phyloP scores from a whole-genome alignment of 2,329 filamentous ascomycete species.

The Scytalidium lignicola region DNA sequence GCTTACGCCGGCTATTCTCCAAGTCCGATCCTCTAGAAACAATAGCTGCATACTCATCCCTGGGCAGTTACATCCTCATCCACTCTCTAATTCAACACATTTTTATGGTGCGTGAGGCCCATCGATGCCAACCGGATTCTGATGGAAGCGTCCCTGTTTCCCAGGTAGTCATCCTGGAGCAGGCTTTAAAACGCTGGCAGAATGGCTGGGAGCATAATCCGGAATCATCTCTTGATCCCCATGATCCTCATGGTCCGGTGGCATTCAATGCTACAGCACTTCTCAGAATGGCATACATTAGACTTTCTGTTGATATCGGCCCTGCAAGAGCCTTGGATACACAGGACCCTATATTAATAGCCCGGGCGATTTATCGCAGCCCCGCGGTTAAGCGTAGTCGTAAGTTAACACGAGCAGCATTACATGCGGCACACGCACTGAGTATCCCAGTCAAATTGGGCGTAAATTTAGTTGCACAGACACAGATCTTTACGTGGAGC shows the following conservation, averaged over 20 bases:
- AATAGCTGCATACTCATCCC: constrained; percentile 35
- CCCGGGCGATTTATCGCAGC: constrained; percentile 6
- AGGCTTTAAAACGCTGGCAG: constrained; percentile 53
- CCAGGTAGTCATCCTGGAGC: constrained; percentile 31
- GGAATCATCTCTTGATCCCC: constrained; percentile 36
- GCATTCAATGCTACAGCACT: constrained; percentile 61
- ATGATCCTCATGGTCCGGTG: constrained; percentile 52
- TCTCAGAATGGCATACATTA: constrained; percentile 56
- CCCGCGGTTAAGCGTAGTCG: constrained; percentile 54
- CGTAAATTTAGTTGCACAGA: constrained; percentile 56
- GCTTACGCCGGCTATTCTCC: background rate
- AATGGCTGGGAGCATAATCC: constrained; percentile 47
- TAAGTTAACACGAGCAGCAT: constrained; percentile 57
- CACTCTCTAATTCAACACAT: constrained; percentile 69
- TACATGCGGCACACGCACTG: constrained; percentile 64
- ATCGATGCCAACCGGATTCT: background rate
- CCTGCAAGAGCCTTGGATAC: constrained; percentile 59
- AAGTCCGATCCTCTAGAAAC: background rate
- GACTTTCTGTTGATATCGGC: constrained; percentile 60
- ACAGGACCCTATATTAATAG: constrained; percentile 45
- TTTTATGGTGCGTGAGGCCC: constrained; percentile 59
- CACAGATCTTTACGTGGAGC: constrained; percentile 58
- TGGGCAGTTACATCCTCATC: constrained; percentile 68
- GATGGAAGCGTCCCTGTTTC: background rate
- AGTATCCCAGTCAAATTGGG: constrained; percentile 62